Evolutionary conservation across 75 land plant genomes (phyloP).

Genomic region (Isoetes taiwanensis): DNA sequence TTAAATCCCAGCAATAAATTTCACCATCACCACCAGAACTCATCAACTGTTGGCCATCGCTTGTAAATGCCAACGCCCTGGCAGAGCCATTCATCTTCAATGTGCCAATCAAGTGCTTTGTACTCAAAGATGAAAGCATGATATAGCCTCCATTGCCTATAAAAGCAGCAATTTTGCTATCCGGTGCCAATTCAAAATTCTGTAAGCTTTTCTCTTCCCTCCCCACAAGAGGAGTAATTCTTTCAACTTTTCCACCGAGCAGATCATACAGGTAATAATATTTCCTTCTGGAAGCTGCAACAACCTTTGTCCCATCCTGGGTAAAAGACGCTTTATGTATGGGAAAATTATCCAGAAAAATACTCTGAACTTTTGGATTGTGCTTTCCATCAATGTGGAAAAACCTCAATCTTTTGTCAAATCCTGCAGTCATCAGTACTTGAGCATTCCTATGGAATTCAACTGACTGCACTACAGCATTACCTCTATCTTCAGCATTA

Average conservation of each 20-base stretch:
- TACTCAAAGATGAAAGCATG: slow-evolving; percentile 53
- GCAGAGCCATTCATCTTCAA: slow-evolving; percentile 91
- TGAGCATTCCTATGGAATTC: slow-evolving; percentile 77
- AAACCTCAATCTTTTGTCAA: slow-evolving; percentile 55
- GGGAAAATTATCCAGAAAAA: slow-evolving; percentile 73
- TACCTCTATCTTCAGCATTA: slow-evolving; percentile 50
- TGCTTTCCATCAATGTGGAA: slow-evolving; percentile 91
- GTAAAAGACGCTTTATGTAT: slow-evolving; percentile 67
- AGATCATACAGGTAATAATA: slow-evolving; percentile 69
- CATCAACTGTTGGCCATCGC: slow-evolving; percentile 53
- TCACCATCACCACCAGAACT: slow-evolving; percentile 92
- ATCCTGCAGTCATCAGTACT: slow-evolving; percentile 63
- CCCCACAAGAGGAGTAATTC: slow-evolving; percentile 55
- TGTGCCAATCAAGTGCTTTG: slow-evolving; percentile 69
- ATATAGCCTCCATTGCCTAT: slow-evolving; percentile 90
- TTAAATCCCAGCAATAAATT: slow-evolving; percentile 84
- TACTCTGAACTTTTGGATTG: slow-evolving; percentile 69
- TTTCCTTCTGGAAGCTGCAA: slow-evolving; percentile 65
- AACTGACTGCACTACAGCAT: slow-evolving; percentile 66
- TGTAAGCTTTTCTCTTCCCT: slow-evolving; percentile 88
- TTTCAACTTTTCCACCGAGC: slow-evolving; percentile 48
- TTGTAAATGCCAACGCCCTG: slow-evolving; percentile 54
- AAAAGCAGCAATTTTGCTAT: slow-evolving; percentile 70
- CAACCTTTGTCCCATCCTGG: slow-evolving; percentile 80
- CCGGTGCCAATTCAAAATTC: slow-evolving; percentile 71